Base-by-base conservation (phyloP, 2,329 filamentous ascomycete genomes). In the Lasiodiplodia theobromae region DNA sequence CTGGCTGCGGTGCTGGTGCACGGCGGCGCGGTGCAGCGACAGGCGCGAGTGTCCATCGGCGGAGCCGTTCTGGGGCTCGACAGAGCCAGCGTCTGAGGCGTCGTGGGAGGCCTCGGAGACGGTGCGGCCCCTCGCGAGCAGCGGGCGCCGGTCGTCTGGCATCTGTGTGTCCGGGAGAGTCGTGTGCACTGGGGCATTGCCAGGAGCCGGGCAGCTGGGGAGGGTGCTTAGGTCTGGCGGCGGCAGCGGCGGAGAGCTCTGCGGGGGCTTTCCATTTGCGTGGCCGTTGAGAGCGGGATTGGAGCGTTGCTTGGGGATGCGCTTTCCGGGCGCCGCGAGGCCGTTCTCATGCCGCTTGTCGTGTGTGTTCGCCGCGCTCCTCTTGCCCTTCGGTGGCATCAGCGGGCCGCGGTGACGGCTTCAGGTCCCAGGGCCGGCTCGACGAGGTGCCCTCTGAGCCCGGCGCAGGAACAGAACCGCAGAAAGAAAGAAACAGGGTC, bases 311-410 rank as follows among this genome's bases (percentile, higher is more conserved):
- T 80, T 82, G 70, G 78, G 74, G 75, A 90, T 83, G 79, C 90
- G 89, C 85, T 90, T 93, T 73, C 90, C 91, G 65, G 91, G 89
- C 76, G 90, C 90, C 86, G 94, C 91, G 80, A 93, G 86, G 77
- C 93, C 93, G 90, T 92, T 94, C 83, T 97, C 94, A 83, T 96
- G 91, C 81, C 91, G 89, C 74, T 81, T 83, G 79, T 83, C 81
- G 76, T 82, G 82, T 78, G 80, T 77, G 77, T 82, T 81, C 77
- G 82, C 77, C 73, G 74, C 74, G 78, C 79, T 79, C 75, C 76
- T 78, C 76, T 81, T 82, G 75, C 75, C 76, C 78, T 81, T 83
- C 73, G 81, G 79, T 81, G 83, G 83, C 83, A 85, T 85, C 76
- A 81, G 77, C 74, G 72, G 70, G 71, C 71, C 74, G 73, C 72